Evolutionary conservation across 352 stramenopile species (phyloP).

Genomic region (Aphanomyces cochlioides): DNA sequence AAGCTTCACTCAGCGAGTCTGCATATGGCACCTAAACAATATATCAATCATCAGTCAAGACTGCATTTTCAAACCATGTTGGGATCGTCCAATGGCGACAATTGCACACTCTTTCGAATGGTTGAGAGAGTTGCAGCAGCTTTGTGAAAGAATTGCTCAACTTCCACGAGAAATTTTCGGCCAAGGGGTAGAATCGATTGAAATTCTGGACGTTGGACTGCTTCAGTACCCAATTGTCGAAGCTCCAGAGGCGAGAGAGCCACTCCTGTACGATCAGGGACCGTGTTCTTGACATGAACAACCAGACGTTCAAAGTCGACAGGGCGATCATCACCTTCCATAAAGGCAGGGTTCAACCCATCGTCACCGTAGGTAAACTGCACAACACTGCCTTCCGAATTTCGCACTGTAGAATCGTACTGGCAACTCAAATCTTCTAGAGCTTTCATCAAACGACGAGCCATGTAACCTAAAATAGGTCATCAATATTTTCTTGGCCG

Average conservation of each 20-base stretch:
- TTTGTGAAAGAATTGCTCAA: constrained; percentile 74
- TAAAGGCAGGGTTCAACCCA: constrained; percentile 96
- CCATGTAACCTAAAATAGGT: constrained; percentile 92
- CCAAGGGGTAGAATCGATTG: constrained; percentile 83
- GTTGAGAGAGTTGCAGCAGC: constrained; percentile 60
- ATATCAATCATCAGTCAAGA: background rate
- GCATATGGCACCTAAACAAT: constrained; percentile 50
- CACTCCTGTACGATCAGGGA: constrained; percentile 63
- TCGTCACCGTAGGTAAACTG: constrained; percentile 99
- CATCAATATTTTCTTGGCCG: background rate
- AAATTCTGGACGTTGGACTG: constrained; percentile 76
- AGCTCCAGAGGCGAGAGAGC: constrained; percentile 80
- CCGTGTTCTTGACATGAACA: constrained; percentile 82
- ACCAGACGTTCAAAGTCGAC: constrained; percentile 95
- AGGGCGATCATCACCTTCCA: constrained; percentile 92
- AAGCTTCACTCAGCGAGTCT: constrained; percentile 56
- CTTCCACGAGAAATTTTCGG: constrained; percentile 87
- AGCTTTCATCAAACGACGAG: constrained; percentile 97
- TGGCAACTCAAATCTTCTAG: constrained; percentile 96
- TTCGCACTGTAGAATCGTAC: constrained; percentile 91
- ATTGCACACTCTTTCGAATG: constrained; percentile 50
- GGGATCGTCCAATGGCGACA: constrained; percentile 59
- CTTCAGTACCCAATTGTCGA: constrained; percentile 74
- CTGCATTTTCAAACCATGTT: constrained; percentile 32
- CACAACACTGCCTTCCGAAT: constrained; percentile 90